A percentile compares a stretch with the other conserved stretches of the same genome.
phyloP scores from a whole-genome alignment of 495 filamentous ascomycete genomes.

The Hyaloscypha finlandica region DNA sequence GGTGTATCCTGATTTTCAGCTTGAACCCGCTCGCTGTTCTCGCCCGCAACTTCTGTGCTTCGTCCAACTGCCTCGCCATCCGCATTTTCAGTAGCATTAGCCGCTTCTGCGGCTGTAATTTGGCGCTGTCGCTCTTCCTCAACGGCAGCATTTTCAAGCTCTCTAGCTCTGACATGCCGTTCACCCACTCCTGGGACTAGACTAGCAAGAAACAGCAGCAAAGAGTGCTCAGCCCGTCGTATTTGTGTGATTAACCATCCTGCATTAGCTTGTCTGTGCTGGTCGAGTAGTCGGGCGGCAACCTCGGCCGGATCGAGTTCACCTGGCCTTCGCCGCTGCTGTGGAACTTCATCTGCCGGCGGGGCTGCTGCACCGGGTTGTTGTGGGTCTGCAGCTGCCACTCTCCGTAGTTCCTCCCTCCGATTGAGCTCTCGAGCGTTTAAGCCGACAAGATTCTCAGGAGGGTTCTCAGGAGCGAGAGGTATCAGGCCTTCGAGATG shows the following conservation, averaged over 20 bases:
- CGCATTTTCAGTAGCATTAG: constrained; percentile 4
- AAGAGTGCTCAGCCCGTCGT: constrained; percentile 67
- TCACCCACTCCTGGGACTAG: constrained; percentile 85
- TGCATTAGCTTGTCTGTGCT: constrained; percentile 48
- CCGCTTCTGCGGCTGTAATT: constrained; percentile 25
- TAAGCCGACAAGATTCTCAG: no score
- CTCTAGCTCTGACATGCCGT: constrained; percentile 60
- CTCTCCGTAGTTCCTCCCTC: neutral
- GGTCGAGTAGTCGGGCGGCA: constrained; percentile 55
- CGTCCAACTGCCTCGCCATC: neutral
- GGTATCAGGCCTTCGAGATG: constrained; percentile 76
- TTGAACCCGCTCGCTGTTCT: neutral
- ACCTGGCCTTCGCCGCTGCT: constrained; percentile 13
- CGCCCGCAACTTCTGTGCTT: neutral
- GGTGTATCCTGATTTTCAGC: constrained; percentile 6
- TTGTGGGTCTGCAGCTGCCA: constrained; percentile 5
- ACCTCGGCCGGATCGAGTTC: constrained; percentile 53
- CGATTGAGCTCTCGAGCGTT: neutral
- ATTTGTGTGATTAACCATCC: constrained; percentile 58
- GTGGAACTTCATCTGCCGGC: constrained; percentile 1
- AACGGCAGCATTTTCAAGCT: constrained; percentile 31
- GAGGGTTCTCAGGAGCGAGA: constrained; percentile 31
- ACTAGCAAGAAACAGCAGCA: constrained; percentile 83
- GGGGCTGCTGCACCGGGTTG: neutral
- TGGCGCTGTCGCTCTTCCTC: constrained; percentile 31